Percentiles rank a stretch among this genome's conserved stretches.
phyloP scores from a whole-genome alignment of 139 green algal genomes.

The Penium margaritaceum region DNA sequence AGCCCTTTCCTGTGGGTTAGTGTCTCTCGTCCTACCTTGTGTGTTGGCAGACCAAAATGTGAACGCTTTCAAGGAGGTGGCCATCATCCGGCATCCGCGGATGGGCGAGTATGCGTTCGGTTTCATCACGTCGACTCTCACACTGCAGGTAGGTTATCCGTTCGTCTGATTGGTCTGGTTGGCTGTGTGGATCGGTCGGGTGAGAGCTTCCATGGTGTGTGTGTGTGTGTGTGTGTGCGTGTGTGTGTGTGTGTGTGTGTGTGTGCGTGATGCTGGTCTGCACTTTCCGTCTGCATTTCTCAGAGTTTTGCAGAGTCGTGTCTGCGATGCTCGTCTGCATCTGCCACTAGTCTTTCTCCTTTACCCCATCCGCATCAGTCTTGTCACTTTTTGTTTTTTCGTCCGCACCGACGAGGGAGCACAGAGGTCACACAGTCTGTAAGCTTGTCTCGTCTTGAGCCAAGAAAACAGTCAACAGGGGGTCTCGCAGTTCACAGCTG shows the following conservation, averaged over 20 bases:
- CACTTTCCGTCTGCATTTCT: neutral
- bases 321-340: too few relatives aligned
- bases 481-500: too few relatives aligned
- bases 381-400: too few relatives aligned
- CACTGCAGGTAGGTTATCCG: constrained; percentile 57
- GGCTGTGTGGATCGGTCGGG: neutral
- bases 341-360: too few relatives aligned
- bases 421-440: too few relatives aligned
- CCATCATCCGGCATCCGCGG: constrained; percentile 77
- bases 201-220: neutral
- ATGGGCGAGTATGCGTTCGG: constrained; percentile 81
- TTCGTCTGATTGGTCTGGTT: neutral
- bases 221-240: neutral
- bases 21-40: neutral
- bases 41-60: constrained; percentile 56
- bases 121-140: constrained; percentile 82
- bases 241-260: neutral
- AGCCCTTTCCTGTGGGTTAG: neutral
- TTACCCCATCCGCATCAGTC: too few relatives aligned
- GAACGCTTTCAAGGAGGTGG: constrained; percentile 80
- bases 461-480: too few relatives aligned
- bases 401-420: too few relatives aligned
- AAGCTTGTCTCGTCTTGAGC: too few relatives aligned
- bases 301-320: too few relatives aligned
- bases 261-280: neutral